Base-by-base conservation (phyloP, 2,329 filamentous ascomycete species). In the Escovopsis sp. region DNA sequence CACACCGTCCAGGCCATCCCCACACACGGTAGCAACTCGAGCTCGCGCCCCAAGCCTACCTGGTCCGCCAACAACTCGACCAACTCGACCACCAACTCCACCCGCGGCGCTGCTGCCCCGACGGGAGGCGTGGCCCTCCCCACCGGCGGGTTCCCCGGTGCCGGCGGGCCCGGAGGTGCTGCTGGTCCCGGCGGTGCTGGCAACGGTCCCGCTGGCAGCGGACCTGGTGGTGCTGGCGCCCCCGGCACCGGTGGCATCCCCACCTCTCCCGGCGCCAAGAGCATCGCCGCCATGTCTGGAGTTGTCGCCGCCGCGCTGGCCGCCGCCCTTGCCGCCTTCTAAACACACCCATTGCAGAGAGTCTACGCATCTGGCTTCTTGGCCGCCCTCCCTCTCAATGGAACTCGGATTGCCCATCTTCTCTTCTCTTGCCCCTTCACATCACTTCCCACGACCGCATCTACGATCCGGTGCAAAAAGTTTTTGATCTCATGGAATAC, bases 251-350 rank as follows among this genome's bases (percentile, higher is more conserved):
- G 27, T 31, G 39, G 36, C 35, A 42, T 48, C 29, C 39, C 52
- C 33, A 47, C 54, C 12, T 42, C 37, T 28, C 55, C 50, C 40
- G 55, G 50, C 40, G 60, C 59, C 33, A 52, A 47, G 40, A 47
- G 50, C 27, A 48, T 64, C 28, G 44, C 58, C 19, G 44, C 58
- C 21, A 55, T 60, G 45, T 55, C 55, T 40, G 58, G 61, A 32
- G 41, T 64, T 37, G 41, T 65, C 31, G 55, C 58, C 26, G 53
- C 51, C 28, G 55, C 54, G 27, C 40, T 65, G 36, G 54, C 56
- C 19, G 59, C 57, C 26, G 61, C 55, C 39, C 39, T 62, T 34
- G 55, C 56, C 39, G 54, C 61, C 38, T 50, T 45, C 43, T 57
- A 55, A 42, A 37, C 21, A 27, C 19, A 35, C 15, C 25, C 12